Conservation (phyloP, 179 eudicot species). For the Vitellaria paradoxa region DNA sequence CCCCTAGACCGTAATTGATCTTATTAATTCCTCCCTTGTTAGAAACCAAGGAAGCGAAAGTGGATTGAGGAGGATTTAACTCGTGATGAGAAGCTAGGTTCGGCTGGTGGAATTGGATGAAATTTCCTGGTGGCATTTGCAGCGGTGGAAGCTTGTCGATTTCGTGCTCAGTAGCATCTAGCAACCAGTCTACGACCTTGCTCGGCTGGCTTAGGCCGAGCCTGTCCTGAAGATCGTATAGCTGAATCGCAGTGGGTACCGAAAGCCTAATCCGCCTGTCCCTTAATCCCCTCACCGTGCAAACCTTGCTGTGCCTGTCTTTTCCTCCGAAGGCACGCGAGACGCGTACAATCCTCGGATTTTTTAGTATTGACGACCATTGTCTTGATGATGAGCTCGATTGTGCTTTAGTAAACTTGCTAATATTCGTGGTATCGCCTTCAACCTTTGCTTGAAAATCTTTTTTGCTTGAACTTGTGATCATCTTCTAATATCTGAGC, state of each 20-base stretch:
- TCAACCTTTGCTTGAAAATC: conserved; percentile 36
- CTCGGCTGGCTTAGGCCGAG: conserved; percentile 79
- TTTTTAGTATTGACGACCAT: conserved; percentile 44
- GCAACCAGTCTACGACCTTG: conserved; percentile 78
- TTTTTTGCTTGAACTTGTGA: conserved; percentile 41
- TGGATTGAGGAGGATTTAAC: too few species aligned
- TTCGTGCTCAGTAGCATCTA: conserved; percentile 57
- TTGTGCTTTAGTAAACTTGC: conserved; percentile 23
- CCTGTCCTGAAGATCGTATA: conserved; percentile 82
- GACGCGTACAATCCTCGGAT: conserved; percentile 78
- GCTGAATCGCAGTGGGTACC: conserved; percentile 74
- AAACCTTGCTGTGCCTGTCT: conserved; percentile 82
- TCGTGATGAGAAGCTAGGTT: conserved; percentile 12
- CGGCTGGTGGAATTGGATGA: conserved; percentile 19
- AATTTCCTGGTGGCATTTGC: conserved; percentile 35
- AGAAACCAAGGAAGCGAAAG: too few species aligned
- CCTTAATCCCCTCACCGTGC: conserved; percentile 70
- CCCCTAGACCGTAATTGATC: conserved; percentile 1
- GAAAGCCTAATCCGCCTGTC: conserved; percentile 78
- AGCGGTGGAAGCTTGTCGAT: conserved; percentile 83
- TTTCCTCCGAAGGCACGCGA: conserved; percentile 78
- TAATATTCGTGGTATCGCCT: conserved; percentile 16
- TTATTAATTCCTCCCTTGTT: too few species aligned
- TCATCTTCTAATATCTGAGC: conserved; percentile 27
- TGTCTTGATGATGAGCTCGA: conserved; percentile 43